Conservation (phyloP, 2,329 filamentous ascomycete species). For the Fusarium sp. region DNA sequence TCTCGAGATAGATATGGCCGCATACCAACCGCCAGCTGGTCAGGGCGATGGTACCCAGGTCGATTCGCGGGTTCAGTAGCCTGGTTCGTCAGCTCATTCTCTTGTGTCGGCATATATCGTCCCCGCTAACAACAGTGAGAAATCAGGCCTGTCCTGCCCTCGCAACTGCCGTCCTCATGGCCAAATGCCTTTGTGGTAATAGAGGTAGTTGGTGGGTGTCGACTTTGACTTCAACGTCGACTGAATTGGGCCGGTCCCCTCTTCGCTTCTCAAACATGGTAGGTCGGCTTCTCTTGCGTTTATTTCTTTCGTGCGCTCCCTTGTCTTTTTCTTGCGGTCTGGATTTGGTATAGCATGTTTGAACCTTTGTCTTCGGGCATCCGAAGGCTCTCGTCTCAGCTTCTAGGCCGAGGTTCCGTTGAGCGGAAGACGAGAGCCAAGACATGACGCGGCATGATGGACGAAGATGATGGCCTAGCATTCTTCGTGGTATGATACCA, state of each 20-base stretch:
- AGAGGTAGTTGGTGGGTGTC: neutral
- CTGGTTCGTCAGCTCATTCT: neutral
- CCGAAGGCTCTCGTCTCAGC: neutral
- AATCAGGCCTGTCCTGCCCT: neutral
- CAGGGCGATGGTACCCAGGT: neutral
- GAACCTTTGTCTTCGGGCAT: neutral
- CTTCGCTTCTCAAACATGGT: neutral
- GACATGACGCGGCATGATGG: neutral
- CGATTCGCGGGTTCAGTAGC: slow-evolving; percentile 12
- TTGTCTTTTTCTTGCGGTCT: neutral
- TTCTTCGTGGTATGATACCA: neutral
- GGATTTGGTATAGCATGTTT: neutral
- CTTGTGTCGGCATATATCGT: neutral
- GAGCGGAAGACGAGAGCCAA: neutral
- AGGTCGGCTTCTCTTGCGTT: neutral
- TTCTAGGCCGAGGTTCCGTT: neutral
- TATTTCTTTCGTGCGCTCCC: neutral
- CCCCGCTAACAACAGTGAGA: neutral
- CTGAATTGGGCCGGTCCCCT: neutral
- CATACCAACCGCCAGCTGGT: neutral
- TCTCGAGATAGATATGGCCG: slow-evolving; percentile 15
- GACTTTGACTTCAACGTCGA: neutral
- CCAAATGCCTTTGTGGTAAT: neutral
- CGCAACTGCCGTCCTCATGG: neutral
- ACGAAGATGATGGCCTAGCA: neutral